Conservation (phyloP, 2,329 filamentous ascomycete species). For the Penicillium janthinellum region DNA sequence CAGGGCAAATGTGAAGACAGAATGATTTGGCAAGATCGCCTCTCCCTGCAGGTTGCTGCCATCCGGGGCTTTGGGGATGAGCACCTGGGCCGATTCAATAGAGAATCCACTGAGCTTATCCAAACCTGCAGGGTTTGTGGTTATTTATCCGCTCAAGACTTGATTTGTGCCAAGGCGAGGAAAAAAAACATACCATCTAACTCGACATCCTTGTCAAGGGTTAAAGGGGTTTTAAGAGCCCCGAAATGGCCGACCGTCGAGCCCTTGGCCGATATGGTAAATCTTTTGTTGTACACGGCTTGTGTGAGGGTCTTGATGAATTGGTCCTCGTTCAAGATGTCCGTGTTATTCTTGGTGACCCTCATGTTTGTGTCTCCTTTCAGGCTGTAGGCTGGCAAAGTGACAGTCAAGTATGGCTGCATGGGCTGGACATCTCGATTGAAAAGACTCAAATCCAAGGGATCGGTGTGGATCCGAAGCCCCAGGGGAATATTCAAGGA, state of each 20-base stretch:
- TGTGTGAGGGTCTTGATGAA: slow-evolving; percentile 44
- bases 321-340: slow-evolving; percentile 44
- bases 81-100: slow-evolving; percentile 40
- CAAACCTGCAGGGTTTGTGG: slow-evolving; percentile 26
- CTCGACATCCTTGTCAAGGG: slow-evolving; percentile 48
- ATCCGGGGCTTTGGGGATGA: slow-evolving; percentile 40
- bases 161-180: background rate
- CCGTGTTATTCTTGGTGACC: slow-evolving; percentile 39
- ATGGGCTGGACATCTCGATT: slow-evolving; percentile 40
- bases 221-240: slow-evolving; percentile 40
- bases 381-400: slow-evolving; percentile 18
- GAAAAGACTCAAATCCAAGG: slow-evolving; percentile 46
- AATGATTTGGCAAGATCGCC: slow-evolving; percentile 51
- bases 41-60: slow-evolving; percentile 49
- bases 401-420: slow-evolving; percentile 19
- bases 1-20: slow-evolving; percentile 44
- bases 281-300: slow-evolving; percentile 44
- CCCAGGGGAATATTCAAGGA: slow-evolving; percentile 21
- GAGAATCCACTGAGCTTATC: slow-evolving; percentile 45
- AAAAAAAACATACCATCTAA: slow-evolving; percentile 31
- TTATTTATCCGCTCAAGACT: background rate
- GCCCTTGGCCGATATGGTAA: slow-evolving; percentile 44
- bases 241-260: slow-evolving; percentile 45
- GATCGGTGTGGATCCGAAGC: slow-evolving; percentile 29
- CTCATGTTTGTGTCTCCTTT: slow-evolving; percentile 37